Conservation (phyloP, 768 basidiomycete genomes). For the Pulveroboletus sp. region DNA sequence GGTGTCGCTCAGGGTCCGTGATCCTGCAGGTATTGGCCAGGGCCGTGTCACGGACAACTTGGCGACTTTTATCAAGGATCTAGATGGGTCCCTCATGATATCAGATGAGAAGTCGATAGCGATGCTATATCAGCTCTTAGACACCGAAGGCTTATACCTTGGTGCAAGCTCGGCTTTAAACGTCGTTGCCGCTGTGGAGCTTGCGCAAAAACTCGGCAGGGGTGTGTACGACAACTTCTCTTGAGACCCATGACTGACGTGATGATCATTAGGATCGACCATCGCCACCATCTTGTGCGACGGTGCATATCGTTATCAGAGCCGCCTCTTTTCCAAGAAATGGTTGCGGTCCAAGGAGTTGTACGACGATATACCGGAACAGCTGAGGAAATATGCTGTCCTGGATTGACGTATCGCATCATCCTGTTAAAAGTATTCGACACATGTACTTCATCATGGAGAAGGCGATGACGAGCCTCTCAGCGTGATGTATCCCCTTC, state of each 20-base stretch:
- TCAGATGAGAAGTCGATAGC: conserved; percentile 85
- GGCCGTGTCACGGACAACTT: conserved; percentile 93
- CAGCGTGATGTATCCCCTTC: not conserved
- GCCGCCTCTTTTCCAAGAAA: conserved; percentile 86
- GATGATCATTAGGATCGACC: conserved; percentile 53
- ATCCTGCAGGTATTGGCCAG: conserved; percentile 83
- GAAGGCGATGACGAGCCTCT: not conserved
- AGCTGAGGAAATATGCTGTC: conserved; percentile 86
- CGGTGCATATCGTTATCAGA: conserved; percentile 97
- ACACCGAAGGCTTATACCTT: conserved; percentile 89
- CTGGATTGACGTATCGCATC: conserved; percentile 48
- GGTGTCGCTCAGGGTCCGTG: not conserved
- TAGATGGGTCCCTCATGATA: conserved; percentile 82
- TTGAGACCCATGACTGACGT: not conserved
- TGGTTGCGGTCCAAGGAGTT: conserved; percentile 86
- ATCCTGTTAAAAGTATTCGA: not conserved
- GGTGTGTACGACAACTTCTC: conserved; percentile 39
- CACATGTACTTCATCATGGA: not conserved
- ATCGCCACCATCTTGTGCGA: conserved; percentile 90
- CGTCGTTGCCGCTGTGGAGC: conserved; percentile 87
- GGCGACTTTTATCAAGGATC: conserved; percentile 67
- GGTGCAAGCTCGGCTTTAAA: conserved; percentile 94
- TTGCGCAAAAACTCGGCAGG: conserved; percentile 80
- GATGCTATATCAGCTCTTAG: conserved; percentile 91
- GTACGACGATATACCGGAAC: conserved; percentile 69